These are phyloP conservation scores for Solanum clarkiae DNA, from an alignment of 257 asterid species.

Conservation along the genomic window DNA sequence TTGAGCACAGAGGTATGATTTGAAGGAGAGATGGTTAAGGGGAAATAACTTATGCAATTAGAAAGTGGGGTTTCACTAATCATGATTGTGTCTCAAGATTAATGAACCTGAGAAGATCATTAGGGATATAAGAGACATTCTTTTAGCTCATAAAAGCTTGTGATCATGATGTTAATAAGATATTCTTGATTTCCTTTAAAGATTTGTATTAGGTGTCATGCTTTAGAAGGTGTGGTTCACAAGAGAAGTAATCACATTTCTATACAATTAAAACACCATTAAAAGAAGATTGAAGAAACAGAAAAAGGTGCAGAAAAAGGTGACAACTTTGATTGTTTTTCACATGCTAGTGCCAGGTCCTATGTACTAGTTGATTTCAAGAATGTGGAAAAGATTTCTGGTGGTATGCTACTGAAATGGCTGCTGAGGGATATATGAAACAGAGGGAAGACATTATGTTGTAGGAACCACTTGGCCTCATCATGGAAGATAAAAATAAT, in stretches of 20 bases:
- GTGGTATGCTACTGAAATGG: not conserved
- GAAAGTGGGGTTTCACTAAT: conserved; percentile 25
- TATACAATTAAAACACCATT: not conserved
- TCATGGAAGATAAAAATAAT: not conserved
- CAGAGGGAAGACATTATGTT: not conserved
- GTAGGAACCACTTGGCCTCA: not conserved
- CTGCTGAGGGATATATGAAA: not conserved
- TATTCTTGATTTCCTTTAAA: conserved; percentile 20
- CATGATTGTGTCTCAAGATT: conserved; percentile 44
- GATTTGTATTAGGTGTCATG: conserved; percentile 40
- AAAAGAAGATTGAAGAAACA: not conserved
- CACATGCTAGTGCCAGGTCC: not conserved
- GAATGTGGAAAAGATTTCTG: not conserved
- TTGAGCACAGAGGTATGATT: conserved; percentile 12
- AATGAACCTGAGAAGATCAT: conserved; percentile 13
- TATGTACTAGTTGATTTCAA: not conserved
- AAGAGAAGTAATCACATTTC: not conserved
- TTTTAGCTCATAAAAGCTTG: conserved; percentile 15
- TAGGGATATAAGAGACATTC: conserved; percentile 13
- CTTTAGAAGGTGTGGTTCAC: conserved; percentile 26
- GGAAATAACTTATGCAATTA: conserved; percentile 24
- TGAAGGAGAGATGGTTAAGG: conserved; percentile 11
- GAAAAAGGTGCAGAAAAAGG: not conserved
- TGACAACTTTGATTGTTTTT: not conserved
- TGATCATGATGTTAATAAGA: conserved; percentile 11